Base-by-base conservation (phyloP, 2,329 filamentous ascomycete genomes). In the Huntiella savannae region DNA sequence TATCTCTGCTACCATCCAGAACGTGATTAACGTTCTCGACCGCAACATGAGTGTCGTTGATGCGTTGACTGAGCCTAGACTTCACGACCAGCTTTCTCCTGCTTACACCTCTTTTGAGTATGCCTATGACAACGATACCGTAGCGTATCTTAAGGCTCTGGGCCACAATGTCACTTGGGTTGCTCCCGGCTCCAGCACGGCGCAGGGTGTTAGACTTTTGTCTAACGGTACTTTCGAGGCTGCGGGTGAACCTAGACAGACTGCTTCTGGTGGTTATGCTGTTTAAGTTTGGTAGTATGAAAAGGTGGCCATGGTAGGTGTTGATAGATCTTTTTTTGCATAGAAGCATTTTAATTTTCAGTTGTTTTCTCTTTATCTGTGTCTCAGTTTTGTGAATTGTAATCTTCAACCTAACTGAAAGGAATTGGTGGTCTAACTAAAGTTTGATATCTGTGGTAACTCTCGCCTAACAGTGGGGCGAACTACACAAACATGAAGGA, bases 61-160 rank as follows among this genome's bases (percentile, higher is more conserved):
- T 42, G 79, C 84, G 0, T 62, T 94, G 1, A 72, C 70, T 0
- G 60, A 71, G 50, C 82, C 83, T 0, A 66, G 87, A 1, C 59
- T 94, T 17, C 86, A 95, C 55, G 84, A 94, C 55, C 86, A 94
- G 63, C 66, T 94, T 4, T 65, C 78, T 3, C 86, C 86, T 0
- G 74, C 81, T 44, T 63, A 65, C 47, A 71, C 79, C 1, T 64
- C 60, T 0, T 82, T 93, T 43, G 86, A 95, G 62, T 78, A 74
- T 35, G 60, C 65, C 0, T 92, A 78, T 53, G 72, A 91, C 52
- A 81, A 85, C 53, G 58, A 59, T 0, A 83, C 82, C 0, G 75
- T 80, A 1, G 73, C 69, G 0, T 82, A 73, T 53, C 66, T 94
- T 70, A 62, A 66, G 43, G 62, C 61, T 0, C 63, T 77, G 38